Evolutionary conservation across 2,329 filamentous ascomycete species (phyloP).

Genomic region (Colletotrichum sp.): DNA sequence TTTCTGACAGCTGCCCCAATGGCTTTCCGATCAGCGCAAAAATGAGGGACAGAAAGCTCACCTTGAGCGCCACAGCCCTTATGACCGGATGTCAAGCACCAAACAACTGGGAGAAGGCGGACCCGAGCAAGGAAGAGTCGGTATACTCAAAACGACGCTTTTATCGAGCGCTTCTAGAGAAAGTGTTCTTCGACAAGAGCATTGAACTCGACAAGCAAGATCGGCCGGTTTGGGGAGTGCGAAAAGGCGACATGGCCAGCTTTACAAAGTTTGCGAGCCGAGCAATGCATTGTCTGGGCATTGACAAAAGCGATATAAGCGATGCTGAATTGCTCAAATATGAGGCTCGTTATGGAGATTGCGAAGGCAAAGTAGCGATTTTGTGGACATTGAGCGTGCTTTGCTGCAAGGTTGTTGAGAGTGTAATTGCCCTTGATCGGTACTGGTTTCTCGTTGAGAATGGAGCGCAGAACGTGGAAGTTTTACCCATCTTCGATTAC

Average conservation of each 20-base stretch:
- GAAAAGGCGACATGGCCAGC: slow-evolving; percentile 31
- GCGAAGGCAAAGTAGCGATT: slow-evolving; percentile 32
- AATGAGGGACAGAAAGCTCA: slow-evolving; percentile 25
- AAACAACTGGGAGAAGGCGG: slow-evolving; percentile 34
- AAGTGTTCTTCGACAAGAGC: slow-evolving; percentile 29
- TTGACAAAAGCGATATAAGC: slow-evolving; percentile 21
- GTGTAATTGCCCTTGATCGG: slow-evolving; percentile 34
- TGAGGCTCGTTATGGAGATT: slow-evolving; percentile 25
- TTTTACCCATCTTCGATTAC: slow-evolving; percentile 22
- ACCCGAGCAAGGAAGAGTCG: slow-evolving; percentile 19
- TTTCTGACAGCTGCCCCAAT: slow-evolving; percentile 39
- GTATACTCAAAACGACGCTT: slow-evolving; percentile 29
- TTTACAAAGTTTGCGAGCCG: slow-evolving; percentile 30
- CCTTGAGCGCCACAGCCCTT: slow-evolving; percentile 33
- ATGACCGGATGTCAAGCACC: slow-evolving; percentile 38
- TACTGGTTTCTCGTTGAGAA: slow-evolving; percentile 34
- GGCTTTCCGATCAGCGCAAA: slow-evolving; percentile 42
- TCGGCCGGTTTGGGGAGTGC: slow-evolving; percentile 32
- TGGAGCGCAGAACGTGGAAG: slow-evolving; percentile 23
- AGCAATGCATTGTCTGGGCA: slow-evolving; percentile 27
- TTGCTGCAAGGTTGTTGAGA: slow-evolving; percentile 37
- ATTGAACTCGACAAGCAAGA: slow-evolving; percentile 15
- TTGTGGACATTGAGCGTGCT: slow-evolving; percentile 36
- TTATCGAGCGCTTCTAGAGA: slow-evolving; percentile 31
- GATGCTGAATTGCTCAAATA: slow-evolving; percentile 27